Evolutionary conservation across 176 grass and related monocot genomes (phyloP), one percentile per base, ranked within the genome.

Genomic region (Carex myosuroides): DNA sequence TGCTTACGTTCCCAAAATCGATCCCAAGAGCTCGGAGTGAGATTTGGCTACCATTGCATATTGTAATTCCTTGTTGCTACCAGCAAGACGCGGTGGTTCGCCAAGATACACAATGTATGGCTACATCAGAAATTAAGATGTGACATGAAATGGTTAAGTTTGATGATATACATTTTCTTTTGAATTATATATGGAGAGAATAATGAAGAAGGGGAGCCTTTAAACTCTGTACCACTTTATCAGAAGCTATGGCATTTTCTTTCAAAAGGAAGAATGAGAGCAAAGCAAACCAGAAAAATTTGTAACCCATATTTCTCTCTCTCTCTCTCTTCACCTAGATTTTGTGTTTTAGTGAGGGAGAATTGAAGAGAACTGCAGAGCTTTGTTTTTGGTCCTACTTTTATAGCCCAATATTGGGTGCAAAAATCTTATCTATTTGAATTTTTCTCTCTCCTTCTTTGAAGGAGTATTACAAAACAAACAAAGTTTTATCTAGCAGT

Each of bases 61-160:
- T 37, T 80, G 77, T 39, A 81, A 78, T 80, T 62, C 84, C 60
- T 8, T 11, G 62, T 80, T 79, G 12, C 52, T 85, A 46, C 78
- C 68, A 44, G 55, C n/a, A 39, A 12, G 20, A 76, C 81, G 85
- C 4, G 87, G 79, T 29, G 86, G 90, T 4, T 48, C 86, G 9
- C 92, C 95, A 70, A 98, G 95, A 76, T 98, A 98, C 54, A 98
- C 90, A 79, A 98, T 50, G 78, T 98, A 98, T 14, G 92, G 59
- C 89, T 85, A 17, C 10, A 60, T 44, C 63, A 24, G 12, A 74
- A 33, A 50, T 52, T 42, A 55, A 78, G 5, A 18, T 59, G 30
- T 17, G 18, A 62, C 0, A 81, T 44, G 0, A 42, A 44, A 44
- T 44, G 42, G 42, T 44, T 44, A 44, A 57, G 21, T 7, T 26